These are phyloP conservation scores for Dichotomopilus funicola DNA, from an alignment of 2,329 filamentous ascomycete species.

Conservation along the genomic window DNA sequence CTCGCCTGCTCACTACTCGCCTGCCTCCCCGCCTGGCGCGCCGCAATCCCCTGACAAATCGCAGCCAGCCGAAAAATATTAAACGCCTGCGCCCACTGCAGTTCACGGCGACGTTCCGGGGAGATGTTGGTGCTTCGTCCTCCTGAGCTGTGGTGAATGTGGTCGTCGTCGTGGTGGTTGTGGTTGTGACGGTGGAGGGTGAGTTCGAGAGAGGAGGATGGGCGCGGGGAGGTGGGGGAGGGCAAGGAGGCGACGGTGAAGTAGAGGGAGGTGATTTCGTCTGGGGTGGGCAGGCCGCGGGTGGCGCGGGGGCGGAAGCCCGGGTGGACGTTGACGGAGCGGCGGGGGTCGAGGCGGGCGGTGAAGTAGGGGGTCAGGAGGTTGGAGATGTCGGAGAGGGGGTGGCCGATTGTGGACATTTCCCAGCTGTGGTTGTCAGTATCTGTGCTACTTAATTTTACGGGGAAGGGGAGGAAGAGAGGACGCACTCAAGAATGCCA, in stretches of 20 bases:
- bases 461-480: background rate
- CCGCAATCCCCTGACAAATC: conserved; percentile 83
- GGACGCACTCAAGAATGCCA: conserved; percentile 73
- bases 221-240: conserved; percentile 2
- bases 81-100: conserved; percentile 57
- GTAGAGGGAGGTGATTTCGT: conserved; percentile 33
- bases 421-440: conserved; percentile 62
- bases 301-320: conserved; percentile 58
- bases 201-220: conserved; percentile 13
- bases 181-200: conserved; percentile 32
- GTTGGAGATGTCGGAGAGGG: conserved; percentile 84
- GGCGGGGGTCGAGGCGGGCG: conserved; percentile 26
- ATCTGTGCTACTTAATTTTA: background rate
- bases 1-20: conserved; percentile 80
- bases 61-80: conserved; percentile 54
- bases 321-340: conserved; percentile 29
- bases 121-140: conserved; percentile 26
- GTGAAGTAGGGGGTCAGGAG: conserved; percentile 51
- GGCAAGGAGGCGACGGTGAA: conserved; percentile 33
- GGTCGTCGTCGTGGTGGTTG: background rate
- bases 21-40: conserved; percentile 75
- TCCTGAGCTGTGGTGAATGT: background rate
- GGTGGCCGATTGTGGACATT: conserved; percentile 97
- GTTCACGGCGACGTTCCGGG: conserved; percentile 36
- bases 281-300: conserved; percentile 45